Evolutionary conservation across 768 basidiomycete genomes (phyloP).

Genomic region (Boletus edulis): DNA sequence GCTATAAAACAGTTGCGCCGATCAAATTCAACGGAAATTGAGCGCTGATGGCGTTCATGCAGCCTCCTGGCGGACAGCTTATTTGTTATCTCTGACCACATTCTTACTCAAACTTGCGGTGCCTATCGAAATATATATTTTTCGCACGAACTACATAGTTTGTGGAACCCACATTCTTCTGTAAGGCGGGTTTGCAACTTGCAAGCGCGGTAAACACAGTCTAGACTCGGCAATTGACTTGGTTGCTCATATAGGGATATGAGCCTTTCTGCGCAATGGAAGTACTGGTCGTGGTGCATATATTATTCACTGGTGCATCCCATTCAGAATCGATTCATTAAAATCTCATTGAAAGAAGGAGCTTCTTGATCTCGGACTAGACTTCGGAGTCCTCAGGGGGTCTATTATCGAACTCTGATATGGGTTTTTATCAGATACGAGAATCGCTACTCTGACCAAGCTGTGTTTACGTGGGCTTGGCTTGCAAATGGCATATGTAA

Average conservation of each 20-base stretch:
- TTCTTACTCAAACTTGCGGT: constrained; percentile 5
- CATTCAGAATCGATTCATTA: background rate
- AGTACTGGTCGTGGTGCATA: background rate
- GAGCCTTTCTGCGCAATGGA: constrained; percentile 14
- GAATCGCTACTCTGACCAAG: background rate
- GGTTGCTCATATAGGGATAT: constrained; percentile 3
- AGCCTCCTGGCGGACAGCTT: constrained; percentile 3
- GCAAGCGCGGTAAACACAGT: background rate
- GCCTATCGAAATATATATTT: background rate
- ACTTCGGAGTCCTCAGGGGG: background rate
- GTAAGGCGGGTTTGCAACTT: too few relatives aligned
- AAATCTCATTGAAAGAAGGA: background rate
- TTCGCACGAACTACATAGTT: too few relatives aligned
- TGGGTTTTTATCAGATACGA: background rate
- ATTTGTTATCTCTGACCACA: constrained; percentile 2
- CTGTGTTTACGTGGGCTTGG: constrained; percentile 11
- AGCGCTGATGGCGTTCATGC: constrained; percentile 11
- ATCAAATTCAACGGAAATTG: constrained; percentile 26
- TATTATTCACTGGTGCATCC: background rate
- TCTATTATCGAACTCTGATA: background rate
- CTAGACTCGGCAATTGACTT: constrained; percentile 12
- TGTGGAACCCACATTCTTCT: too few relatives aligned
- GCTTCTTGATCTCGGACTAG: background rate
- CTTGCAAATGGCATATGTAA: constrained; percentile 18
- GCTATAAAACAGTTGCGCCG: constrained; percentile 19